phyloP scores from a whole-genome alignment of 805 yeast genomes.

The Myxozyma lipomycoides region DNA sequence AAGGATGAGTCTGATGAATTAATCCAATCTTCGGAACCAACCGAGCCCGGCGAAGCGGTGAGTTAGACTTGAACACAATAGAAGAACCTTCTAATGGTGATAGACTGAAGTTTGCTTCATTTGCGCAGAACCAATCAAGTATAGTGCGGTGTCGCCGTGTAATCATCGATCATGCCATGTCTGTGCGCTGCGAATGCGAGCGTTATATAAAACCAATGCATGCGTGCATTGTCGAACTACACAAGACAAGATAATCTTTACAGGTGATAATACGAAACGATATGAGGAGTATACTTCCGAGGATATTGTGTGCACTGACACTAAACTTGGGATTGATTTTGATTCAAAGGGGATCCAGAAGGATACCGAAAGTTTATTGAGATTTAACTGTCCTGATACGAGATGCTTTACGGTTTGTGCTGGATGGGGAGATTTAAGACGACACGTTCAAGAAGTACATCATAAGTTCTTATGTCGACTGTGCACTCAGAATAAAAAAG shows the following conservation, averaged over 20 bases:
- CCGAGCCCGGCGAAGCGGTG: conserved; percentile 18
- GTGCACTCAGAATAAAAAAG: conserved; percentile 72
- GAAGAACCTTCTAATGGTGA: not conserved
- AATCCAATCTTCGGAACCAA: conserved; percentile 19
- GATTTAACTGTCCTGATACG: conserved; percentile 53
- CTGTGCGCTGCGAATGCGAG: conserved; percentile 80
- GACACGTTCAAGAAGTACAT: conserved; percentile 65
- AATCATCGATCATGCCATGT: conserved; percentile 77
- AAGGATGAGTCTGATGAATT: conserved; percentile 3
- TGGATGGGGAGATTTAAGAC: conserved; percentile 55
- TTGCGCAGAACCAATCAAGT: conserved; percentile 70
- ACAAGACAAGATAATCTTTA: conserved; percentile 53
- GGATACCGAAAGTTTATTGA: conserved; percentile 50
- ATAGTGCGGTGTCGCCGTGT: conserved; percentile 74
- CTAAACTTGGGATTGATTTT: conserved; percentile 55
- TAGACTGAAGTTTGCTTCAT: conserved; percentile 58
- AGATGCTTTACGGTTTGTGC: conserved; percentile 42
- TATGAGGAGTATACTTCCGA: conserved; percentile 41
- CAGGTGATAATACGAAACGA: conserved; percentile 42
- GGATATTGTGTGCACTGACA: conserved; percentile 40
- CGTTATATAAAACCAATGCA: conserved; percentile 63
- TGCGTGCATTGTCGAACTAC: conserved; percentile 85
- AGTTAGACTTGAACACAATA: not conserved
- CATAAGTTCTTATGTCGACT: conserved; percentile 63
- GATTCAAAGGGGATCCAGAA: conserved; percentile 49